Conservation (phyloP, 176 grass and related monocot genomes). For the Aegilops sharonensis region DNA sequence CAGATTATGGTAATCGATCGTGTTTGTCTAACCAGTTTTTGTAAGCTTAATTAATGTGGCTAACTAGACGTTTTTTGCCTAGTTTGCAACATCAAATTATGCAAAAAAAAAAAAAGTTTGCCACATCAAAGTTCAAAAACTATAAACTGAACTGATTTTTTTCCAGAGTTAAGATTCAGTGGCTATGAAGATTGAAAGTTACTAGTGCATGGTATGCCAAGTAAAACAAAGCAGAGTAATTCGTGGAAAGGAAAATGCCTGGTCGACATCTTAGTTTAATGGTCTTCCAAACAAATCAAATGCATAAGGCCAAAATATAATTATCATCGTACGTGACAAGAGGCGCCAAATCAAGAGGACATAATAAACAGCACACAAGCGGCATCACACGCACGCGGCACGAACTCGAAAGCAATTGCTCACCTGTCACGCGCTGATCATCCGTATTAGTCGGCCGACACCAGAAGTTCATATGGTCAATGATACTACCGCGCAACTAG, state of each 20-base stretch:
- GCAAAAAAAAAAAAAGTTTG: no score
- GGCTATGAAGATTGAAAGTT: not conserved
- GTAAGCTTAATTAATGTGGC: no score
- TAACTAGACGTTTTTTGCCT: no score
- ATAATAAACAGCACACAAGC: not conserved
- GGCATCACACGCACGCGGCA: not conserved
- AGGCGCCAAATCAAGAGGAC: not conserved
- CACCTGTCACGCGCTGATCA: not conserved
- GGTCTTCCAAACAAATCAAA: not conserved
- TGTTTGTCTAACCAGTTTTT: no score
- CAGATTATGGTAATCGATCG: no score
- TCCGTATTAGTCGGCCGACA: constrained; percentile 20
- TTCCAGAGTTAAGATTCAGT: not conserved
- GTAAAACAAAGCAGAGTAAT: not conserved
- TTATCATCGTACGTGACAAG: not conserved
- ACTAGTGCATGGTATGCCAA: not conserved
- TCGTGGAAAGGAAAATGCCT: no score
- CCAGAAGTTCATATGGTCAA: not conserved
- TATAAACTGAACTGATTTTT: no score
- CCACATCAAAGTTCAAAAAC: no score
- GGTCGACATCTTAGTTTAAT: not conserved
- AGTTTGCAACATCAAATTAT: no score
- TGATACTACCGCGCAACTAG: no score
- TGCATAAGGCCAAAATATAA: not conserved
- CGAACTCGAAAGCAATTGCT: constrained; percentile 7